Percentiles rank a stretch among this genome's conserved stretches.
phyloP scores from a whole-genome alignment of 106 monocot genomes.

The Dendrobium officinale region DNA sequence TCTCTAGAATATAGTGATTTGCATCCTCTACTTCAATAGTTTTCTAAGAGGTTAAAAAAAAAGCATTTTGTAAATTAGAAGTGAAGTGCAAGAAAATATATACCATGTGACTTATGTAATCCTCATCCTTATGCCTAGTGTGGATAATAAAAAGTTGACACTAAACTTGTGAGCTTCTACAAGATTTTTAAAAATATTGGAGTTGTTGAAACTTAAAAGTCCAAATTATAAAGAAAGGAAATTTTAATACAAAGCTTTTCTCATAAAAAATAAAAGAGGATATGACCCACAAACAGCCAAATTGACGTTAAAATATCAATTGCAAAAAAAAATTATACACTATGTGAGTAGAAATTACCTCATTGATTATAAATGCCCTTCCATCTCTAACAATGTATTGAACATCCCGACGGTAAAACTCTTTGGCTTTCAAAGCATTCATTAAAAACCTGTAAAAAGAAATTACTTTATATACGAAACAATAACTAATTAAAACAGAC shows the following conservation, averaged over 20 bases:
- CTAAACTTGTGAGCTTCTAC: neutral
- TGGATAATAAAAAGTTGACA: neutral
- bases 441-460: constrained; percentile 69
- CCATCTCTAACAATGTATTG: constrained; percentile 98
- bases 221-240: neutral
- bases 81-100: neutral
- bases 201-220: neutral
- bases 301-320: too few relatives aligned
- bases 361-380: constrained; percentile 93
- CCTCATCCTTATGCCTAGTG: neutral
- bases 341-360: constrained; percentile 34
- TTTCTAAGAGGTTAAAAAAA: neutral
- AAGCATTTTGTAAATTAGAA: neutral
- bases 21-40: neutral
- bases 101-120: neutral
- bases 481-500: neutral
- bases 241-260: neutral
- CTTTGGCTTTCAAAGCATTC: constrained; percentile 98
- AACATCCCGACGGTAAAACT: constrained; percentile 89
- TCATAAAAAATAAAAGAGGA: neutral
- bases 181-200: neutral
- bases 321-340: neutral
- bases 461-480: neutral
- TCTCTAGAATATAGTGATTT: too few relatives aligned
- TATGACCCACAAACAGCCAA: neutral